A percentile compares a stretch with the other conserved stretches of the same genome.
Evolutionary conservation across 1,284 basidiomycete genomes (phyloP).

Genomic region (Pascua guehoae): DNA sequence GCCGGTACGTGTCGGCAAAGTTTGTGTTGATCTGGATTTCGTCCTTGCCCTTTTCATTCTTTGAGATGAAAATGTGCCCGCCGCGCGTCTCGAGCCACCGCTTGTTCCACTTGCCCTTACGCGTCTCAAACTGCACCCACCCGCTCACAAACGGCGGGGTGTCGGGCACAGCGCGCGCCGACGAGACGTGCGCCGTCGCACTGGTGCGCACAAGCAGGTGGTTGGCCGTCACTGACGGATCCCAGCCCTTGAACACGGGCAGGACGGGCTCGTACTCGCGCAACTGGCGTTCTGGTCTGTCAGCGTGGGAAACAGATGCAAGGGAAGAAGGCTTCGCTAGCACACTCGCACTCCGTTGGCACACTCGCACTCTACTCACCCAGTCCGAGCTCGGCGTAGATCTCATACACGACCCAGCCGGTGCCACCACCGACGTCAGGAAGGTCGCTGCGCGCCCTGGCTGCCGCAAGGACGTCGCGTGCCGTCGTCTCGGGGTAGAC

Average conservation of each 20-base stretch:
- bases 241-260: conserved; percentile 71
- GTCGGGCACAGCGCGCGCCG: conserved; percentile 56
- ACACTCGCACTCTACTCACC: too few species aligned
- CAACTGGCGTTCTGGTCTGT: conserved; percentile 66
- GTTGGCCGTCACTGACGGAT: conserved; percentile 70
- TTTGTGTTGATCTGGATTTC: conserved; percentile 55
- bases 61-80: conserved; percentile 76
- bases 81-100: conserved; percentile 79
- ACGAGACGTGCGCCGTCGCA: conserved; percentile 51
- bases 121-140: conserved; percentile 78
- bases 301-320: too few species aligned
- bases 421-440: conserved; percentile 24
- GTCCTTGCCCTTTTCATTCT: conserved; percentile 81
- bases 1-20: conserved; percentile 75
- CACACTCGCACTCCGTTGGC: too few species aligned
- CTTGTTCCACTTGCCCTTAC: conserved; percentile 88
- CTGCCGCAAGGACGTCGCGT: conserved; percentile 29
- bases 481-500: conserved; percentile 35
- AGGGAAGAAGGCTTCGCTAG: too few species aligned
- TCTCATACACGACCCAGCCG: conserved; percentile 43
- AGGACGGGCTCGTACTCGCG: conserved; percentile 72
- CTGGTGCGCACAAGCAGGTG: conserved; percentile 70
- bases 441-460: conserved; percentile 16
- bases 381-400: conserved; percentile 40
- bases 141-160: conserved; percentile 66